Evolutionary conservation across 495 filamentous ascomycete species (phyloP).

Genomic region (Hypoxylon lienhwacheense): DNA sequence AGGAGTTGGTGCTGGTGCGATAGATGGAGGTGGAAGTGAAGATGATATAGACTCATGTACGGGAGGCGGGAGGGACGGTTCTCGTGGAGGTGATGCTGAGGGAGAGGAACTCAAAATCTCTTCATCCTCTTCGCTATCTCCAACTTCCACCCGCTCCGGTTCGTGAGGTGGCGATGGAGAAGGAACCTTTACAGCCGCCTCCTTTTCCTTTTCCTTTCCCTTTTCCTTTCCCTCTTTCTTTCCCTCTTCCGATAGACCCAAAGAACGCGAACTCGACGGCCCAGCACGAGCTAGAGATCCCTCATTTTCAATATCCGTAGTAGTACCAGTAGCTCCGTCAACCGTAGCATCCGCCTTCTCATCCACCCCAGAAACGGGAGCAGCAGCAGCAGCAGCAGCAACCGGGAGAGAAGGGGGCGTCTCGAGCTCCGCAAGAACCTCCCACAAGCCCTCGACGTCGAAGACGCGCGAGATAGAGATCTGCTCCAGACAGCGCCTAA

Average conservation of each 20-base stretch:
- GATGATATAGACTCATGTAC: background rate
- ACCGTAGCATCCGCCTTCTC: background rate
- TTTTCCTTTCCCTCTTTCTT: no score
- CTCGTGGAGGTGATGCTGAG: conserved; percentile 4
- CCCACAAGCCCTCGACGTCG: conserved; percentile 60
- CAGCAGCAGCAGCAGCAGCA: background rate
- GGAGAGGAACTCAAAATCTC: conserved; percentile 26
- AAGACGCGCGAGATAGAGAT: conserved; percentile 61
- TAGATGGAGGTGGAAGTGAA: background rate
- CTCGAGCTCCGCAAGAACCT: conserved; percentile 55
- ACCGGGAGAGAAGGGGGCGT: background rate
- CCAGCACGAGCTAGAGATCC: background rate
- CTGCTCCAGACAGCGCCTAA: conserved; percentile 48
- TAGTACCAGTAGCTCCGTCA: no score
- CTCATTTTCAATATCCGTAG: background rate
- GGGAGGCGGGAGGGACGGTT: conserved; percentile 1
- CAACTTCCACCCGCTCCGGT: conserved; percentile 17
- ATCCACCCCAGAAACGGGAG: background rate
- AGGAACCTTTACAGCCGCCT: background rate
- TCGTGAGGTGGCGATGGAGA: background rate
- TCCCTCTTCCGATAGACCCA: background rate
- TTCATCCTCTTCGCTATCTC: conserved; percentile 44
- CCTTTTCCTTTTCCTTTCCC: no score
- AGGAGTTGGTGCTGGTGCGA: background rate
- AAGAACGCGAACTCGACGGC: background rate